Evolutionary conservation across 441 rosid genomes (phyloP).

Genomic region (Erysimum cheiri): DNA sequence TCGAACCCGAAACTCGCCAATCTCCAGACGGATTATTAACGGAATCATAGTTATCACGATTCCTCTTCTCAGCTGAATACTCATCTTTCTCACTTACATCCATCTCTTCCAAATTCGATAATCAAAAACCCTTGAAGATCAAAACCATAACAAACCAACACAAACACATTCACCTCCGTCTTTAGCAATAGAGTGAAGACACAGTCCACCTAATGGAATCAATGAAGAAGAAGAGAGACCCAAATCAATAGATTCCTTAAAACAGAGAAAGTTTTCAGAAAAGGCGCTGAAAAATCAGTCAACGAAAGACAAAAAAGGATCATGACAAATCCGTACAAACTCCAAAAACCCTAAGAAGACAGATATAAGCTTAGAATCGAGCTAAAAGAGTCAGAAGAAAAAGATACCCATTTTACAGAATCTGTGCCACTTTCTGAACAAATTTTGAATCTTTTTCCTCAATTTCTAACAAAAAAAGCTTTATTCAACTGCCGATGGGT

Average conservation of each 20-base stretch:
- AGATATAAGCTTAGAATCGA: slow-evolving; percentile 59
- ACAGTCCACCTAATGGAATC: slow-evolving; percentile 29
- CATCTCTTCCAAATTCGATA: slow-evolving; percentile 50
- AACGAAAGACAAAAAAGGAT: slow-evolving; percentile 52
- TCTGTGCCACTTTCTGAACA: slow-evolving; percentile 75
- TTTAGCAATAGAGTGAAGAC: slow-evolving; percentile 17
- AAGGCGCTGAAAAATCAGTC: slow-evolving; percentile 52
- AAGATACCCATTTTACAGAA: slow-evolving; percentile 81
- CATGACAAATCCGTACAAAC: slow-evolving; percentile 29
- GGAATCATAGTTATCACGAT: slow-evolving; percentile 54
- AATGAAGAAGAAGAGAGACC: slow-evolving; percentile 33
- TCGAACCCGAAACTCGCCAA: slow-evolving; percentile 66
- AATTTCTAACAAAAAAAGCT: slow-evolving; percentile 49
- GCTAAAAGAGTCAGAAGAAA: slow-evolving; percentile 62
- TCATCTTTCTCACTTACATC: slow-evolving; percentile 75
- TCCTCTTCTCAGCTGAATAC: slow-evolving; percentile 63
- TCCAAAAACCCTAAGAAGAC: slow-evolving; percentile 36
- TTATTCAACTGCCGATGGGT: slow-evolving; percentile 52
- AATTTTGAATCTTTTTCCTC: slow-evolving; percentile 44
- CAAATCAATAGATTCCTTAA: slow-evolving; percentile 18
- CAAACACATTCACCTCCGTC: slow-evolving; percentile 46
- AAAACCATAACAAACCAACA: slow-evolving; percentile 39
- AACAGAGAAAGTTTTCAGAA: slow-evolving; percentile 16
- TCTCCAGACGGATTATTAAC: slow-evolving; percentile 52
- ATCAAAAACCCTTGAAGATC: slow-evolving; percentile 49